Base-by-base conservation (phyloP, 768 basidiomycete genomes). In the Leccinum aurantiacum region DNA sequence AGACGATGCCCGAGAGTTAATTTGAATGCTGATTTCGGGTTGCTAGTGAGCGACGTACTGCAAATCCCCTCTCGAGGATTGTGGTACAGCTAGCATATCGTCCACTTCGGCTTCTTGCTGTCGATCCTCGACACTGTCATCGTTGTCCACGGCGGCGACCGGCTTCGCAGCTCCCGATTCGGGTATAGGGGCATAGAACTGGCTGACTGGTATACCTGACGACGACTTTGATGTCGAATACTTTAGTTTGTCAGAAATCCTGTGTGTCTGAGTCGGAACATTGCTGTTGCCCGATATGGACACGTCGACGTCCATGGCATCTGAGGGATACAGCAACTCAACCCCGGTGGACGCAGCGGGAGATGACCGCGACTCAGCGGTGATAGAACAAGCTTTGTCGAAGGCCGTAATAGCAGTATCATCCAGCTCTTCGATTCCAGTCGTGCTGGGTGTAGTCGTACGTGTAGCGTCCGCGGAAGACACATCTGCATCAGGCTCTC, bases 51-150 rank as follows among this genome's bases (percentile, higher is more conserved):
- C 2, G 17, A 59, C 74, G 50, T 63, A 75, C 73, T 59, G 61
- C 2, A 50, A 62, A 63, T 66, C 60, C n/a, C 56, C 46, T 1
- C 54, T n/a, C 13, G 66, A 38, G 33, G 65, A 49, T 25, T 54
- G 72, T 11, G 56, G 58, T n/a, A 69, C 60, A 13, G 61, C 60
- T 41, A 74, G 44, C 73, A 74, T 75, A 54, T 68, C 62, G 35
- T 69, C 66, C 46, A 74, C 73, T 38, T 74, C 73, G 15, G 65
- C 69, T 59, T 74, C 73, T 46, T 74, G 74, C 27, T 65, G 63
- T 49, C 65, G 69, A 31, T 74, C 74, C 33, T 71, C 72, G 25
- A 58, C 52, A 49, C 62, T 60, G 46, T 75, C 71, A 46, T 73
- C 73, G 8, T 59, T 65, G 48, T 74, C 69, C 19, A 35, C 44